Percentiles rank a stretch among this genome's conserved stretches.
phyloP scores from a whole-genome alignment of 148 eudicot species.

The Gaultheria prostrata region DNA sequence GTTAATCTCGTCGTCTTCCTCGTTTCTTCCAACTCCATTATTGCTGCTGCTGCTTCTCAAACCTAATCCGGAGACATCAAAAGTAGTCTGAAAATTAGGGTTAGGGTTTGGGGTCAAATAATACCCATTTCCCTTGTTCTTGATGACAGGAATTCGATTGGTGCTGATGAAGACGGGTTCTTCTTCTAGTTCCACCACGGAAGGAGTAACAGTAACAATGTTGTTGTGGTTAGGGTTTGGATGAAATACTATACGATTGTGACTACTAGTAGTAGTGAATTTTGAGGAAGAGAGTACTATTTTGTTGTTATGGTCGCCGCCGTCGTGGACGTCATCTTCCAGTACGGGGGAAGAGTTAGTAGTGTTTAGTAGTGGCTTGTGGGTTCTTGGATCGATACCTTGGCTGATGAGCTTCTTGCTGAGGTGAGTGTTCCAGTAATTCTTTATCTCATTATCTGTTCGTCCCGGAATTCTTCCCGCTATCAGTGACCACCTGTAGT shows the following conservation, averaged over 20 bases:
- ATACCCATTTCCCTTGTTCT: conserved; percentile 6
- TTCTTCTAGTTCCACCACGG: conserved; percentile 7
- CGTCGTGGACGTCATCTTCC: neutral
- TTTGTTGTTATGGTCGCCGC: neutral
- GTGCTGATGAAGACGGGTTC: neutral
- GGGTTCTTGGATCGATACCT: conserved; percentile 70
- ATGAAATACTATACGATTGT: neutral
- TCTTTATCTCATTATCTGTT: conserved; percentile 65
- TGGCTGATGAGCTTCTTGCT: conserved; percentile 64
- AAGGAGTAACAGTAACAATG: neutral
- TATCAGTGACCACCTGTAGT: conserved; percentile 55
- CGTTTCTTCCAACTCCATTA: neutral
- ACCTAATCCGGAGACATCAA: conserved; percentile 11
- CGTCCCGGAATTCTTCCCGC: conserved; percentile 69
- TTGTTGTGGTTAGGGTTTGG: conserved; percentile 5
- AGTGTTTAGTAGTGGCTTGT: conserved; percentile 38
- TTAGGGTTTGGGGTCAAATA: neutral
- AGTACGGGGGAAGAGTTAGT: neutral
- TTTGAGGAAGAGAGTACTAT: conserved; percentile 23
- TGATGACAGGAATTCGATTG: neutral
- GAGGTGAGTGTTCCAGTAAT: conserved; percentile 70
- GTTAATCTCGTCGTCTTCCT: conserved; percentile 15
- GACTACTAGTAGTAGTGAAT: conserved; percentile 2
- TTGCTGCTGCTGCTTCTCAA: conserved; percentile 9
- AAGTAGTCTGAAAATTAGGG: conserved; percentile 9